Evolutionary conservation across 768 basidiomycete species (phyloP), one percentile per base, ranked within the genome.

Genomic region (Cystobasidium tubakii): DNA sequence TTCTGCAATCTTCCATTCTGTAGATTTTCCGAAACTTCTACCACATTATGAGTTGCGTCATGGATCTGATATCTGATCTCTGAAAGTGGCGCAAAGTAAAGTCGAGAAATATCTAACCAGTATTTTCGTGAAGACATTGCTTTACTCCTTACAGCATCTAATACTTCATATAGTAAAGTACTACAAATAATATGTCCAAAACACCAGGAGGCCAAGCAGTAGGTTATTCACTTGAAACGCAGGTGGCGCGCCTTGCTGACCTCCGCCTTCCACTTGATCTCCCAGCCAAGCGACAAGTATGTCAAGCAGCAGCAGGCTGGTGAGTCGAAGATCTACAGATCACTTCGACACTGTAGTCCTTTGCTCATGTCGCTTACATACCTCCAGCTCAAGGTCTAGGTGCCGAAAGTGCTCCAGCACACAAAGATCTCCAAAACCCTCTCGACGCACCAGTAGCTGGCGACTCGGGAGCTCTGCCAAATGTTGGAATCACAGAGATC

Each of bases 121-220:
- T n/a, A n/a, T n/a, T n/a, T n/a, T n/a, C n/a, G n/a, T n/a, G n/a
- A n/a, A n/a, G n/a, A n/a, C n/a, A n/a, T n/a, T n/a, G n/a, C n/a
- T n/a, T n/a, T n/a, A n/a, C n/a, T n/a, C n/a, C n/a, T n/a, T n/a
- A n/a, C n/a, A n/a, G n/a, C n/a, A n/a, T n/a, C 53, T 31, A 1
- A 55, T 23, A 21, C 53, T 27, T 13, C 21, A 57, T 25, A 39
- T 15, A 39, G 39, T 6, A 39, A 39, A 39, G 6, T 39, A 71
- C 4, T 23, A 54, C 43, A 34, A 25, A 23, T 54, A 36, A 1
- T 34, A 71, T 55, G 66, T 67, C 66, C 33, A 71, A 71, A 54
- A 71, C 69, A 57, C 69, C 69, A 33, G 69, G 69, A 57, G 69
- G 69, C 15, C 69, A 71, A 53, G 46, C 50, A 53, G 69, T 71